Base-by-base conservation (phyloP, 768 basidiomycete genomes). In the Podaxis rugospora region DNA sequence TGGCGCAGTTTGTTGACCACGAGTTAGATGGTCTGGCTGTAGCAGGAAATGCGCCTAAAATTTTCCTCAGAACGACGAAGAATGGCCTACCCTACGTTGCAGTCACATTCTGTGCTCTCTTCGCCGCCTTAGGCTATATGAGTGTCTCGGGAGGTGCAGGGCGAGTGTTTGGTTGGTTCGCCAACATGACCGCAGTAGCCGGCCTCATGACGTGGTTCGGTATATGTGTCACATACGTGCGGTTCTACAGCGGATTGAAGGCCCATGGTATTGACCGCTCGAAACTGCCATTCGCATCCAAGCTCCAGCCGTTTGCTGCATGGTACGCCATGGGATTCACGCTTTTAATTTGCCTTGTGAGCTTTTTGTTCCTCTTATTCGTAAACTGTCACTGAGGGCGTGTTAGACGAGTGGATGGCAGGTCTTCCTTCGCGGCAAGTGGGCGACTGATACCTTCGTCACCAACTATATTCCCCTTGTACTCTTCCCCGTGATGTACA, bases 161-260 rank as follows among this genome's bases (percentile, higher is more conserved):
- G 39, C 78, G 69, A 32, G 93, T 93, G 39, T 97, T 97, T 69
- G 68, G 67, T 36, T 95, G 90, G 90, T 88, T 95, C 66, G 71
- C 86, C 42, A 89, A 88, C 72, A 86, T 92, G 86, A 89, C 90
- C 6, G 63, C 91, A 42, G 72, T 82, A 28, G 78, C 80, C 35
- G 85, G 86, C n/a, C 76, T 94, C 25, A 79, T 92, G 77, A 89
- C 89, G 4, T 94, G 92, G 92, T 85, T 86, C 62, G 88, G 85
- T 55, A 93, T 94, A 69, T 80, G 76, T 57, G 39, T 92, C 56
- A 89, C 88, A 13, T 93, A 92, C 69, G 64, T 92, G 57, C 88
- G 95, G 51, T 98, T 97, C 81, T 81, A 93, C 72, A 71, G 79
- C n/a, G 96, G 94, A 61, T 68, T 90, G 75, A 87, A 88, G 70